Base-by-base conservation (phyloP, 768 basidiomycete species). In the Pulveroboletus sp. region DNA sequence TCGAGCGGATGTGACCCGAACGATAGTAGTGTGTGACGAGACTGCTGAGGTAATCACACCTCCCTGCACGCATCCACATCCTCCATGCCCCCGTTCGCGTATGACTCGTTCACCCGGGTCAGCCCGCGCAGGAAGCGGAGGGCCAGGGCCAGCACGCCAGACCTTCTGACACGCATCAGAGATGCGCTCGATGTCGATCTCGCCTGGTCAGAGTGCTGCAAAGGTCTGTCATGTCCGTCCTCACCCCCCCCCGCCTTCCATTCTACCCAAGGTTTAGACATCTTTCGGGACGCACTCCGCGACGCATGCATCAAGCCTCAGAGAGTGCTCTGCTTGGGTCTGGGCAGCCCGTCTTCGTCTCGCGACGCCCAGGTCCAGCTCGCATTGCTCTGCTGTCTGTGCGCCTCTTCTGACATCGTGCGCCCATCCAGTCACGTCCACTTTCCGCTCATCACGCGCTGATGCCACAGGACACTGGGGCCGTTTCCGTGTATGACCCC, bases 281-380 rank as follows among this genome's bases (percentile, higher is more conserved):
- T 71, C 17, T 41, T 78, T 37, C 58, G 64, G 33, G 64, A 68
- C 31, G 70, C 69, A 32, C 46, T 78, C 24, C 54, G 45, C 24
- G 50, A 51, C 18, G 56, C 57, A 32, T 46, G 55, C 33, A 53
- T 69, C 41, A 52, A 52, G 43, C 52, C 69, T 50, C 49, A 42
- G 40, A 65, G 64, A 30, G 70, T 85, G 40, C 62, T 90, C 37
- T 89, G 87, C 64, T 77, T 90, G 12, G 87, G 87, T 10, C 71
- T 90, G 27, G 87, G 87, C 43, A 85, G 83, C 63, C 86, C 87
- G n/a, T 70, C 74, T 15, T 61, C 71, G 37, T 88, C 85, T 42
- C 71, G 71, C 43, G 79, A 78, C 49, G 76, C 87, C 33, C 78
- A 83, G 51, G 77, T 76, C 32, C 87, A 89, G 56, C 82, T 90